Percentiles rank a stretch among this genome's conserved stretches.
These are phyloP conservation scores for Chlorociboria aeruginascens DNA, from an alignment of 495 filamentous ascomycete genomes.

Conservation along the genomic window DNA sequence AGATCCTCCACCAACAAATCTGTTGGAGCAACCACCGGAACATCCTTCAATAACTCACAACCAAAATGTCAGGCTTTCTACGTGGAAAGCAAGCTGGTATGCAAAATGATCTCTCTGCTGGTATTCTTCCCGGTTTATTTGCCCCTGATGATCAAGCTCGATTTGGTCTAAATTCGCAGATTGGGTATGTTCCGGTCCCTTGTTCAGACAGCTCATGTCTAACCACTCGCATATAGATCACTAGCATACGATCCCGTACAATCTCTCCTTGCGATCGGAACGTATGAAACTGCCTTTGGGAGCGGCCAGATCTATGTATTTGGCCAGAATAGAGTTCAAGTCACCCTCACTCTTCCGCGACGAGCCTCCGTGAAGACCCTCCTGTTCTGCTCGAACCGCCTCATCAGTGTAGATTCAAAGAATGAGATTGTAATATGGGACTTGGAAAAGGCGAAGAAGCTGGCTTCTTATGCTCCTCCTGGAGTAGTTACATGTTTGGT, in stretches of 20 bases:
- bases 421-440: slow-evolving; percentile 77
- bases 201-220: slow-evolving; percentile 1
- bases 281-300: slow-evolving; percentile 53
- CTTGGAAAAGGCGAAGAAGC: slow-evolving; percentile 42
- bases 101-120: slow-evolving; percentile 76
- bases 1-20: no score
- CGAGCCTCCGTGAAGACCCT: slow-evolving; percentile 60
- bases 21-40: background rate
- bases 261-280: slow-evolving; percentile 87
- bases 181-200: slow-evolving; percentile 34
- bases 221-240: slow-evolving; percentile 31
- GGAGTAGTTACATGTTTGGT: slow-evolving; percentile 54
- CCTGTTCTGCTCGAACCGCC: slow-evolving; percentile 64
- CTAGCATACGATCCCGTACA: slow-evolving; percentile 88
- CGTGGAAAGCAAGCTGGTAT: slow-evolving; percentile 89
- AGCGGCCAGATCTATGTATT: slow-evolving; percentile 53
- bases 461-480: slow-evolving; percentile 57
- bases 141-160: slow-evolving; percentile 70
- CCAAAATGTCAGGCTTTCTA: slow-evolving; percentile 58
- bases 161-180: slow-evolving; percentile 81
- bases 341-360: slow-evolving; percentile 49
- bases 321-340: slow-evolving; percentile 68
- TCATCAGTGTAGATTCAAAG: slow-evolving; percentile 71
- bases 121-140: slow-evolving; percentile 62
- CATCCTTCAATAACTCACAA: background rate